Percentiles rank a stretch among this genome's conserved stretches.
phyloP scores from a whole-genome alignment of 306 rosid species.

The Corylus heterophylla region DNA sequence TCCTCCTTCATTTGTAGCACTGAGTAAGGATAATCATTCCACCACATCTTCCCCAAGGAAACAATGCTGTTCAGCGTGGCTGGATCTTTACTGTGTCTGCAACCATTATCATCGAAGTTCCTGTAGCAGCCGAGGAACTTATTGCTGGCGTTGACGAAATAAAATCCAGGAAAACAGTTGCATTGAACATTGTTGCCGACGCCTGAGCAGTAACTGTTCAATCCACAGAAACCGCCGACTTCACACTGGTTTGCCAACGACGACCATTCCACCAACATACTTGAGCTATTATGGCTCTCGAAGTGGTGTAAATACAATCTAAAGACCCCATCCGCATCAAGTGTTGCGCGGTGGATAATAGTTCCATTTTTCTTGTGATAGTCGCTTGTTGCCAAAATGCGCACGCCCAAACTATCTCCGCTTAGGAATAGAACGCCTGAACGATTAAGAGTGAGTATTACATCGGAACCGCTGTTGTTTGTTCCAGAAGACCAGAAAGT shows the following conservation, averaged over 20 bases:
- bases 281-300: neutral
- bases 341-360: constrained; percentile 2
- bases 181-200: neutral
- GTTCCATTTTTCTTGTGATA: neutral
- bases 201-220: neutral
- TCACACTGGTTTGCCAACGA: neutral
- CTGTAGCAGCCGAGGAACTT: constrained; percentile 2
- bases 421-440: too few relatives aligned
- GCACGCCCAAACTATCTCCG: too few relatives aligned
- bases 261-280: neutral
- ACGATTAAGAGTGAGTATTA: too few relatives aligned
- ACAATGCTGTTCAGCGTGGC: rapidly evolving
- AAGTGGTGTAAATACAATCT: constrained; percentile 3
- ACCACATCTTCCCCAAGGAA: neutral
- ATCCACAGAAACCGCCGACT: neutral
- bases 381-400: neutral
- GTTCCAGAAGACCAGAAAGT: neutral
- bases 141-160: neutral
- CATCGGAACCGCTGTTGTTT: too few relatives aligned
- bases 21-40: neutral
- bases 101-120: neutral
- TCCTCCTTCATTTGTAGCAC: neutral
- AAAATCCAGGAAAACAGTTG: neutral
- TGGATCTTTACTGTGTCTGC: neutral
- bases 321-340: constrained; percentile 1